phyloP scores from a whole-genome alignment of 192 early-diverging fungal genomes.

The Podila clonocystis region DNA sequence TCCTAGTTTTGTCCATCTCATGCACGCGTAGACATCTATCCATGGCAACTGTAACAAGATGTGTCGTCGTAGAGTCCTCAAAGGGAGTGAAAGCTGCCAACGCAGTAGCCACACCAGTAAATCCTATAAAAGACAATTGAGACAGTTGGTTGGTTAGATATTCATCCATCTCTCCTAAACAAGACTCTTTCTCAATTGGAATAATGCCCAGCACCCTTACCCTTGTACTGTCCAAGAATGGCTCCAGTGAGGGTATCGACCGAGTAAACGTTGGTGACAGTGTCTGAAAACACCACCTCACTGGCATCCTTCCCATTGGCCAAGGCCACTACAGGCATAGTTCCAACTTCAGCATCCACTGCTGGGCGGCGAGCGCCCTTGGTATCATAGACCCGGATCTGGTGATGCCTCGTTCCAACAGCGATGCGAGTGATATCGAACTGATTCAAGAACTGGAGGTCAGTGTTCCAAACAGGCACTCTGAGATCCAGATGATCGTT shows the following conservation, averaged over 20 bases:
- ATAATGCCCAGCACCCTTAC: conserved; percentile 30
- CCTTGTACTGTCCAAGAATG: conserved; percentile 69
- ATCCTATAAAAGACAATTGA: conserved; percentile 30
- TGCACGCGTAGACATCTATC: conserved; percentile 85
- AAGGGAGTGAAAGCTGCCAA: conserved; percentile 35
- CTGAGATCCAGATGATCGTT: conserved; percentile 85
- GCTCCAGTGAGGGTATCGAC: conserved; percentile 69
- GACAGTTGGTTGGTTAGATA: background rate
- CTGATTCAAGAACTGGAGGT: conserved; percentile 76
- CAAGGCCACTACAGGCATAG: conserved; percentile 71
- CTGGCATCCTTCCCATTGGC: conserved; percentile 57
- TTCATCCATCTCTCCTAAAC: background rate
- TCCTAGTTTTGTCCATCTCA: conserved; percentile 63
- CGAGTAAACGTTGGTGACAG: conserved; percentile 66
- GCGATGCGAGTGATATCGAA: conserved; percentile 65
- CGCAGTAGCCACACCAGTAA: conserved; percentile 63
- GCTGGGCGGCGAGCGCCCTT: conserved; percentile 74
- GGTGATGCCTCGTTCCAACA: conserved; percentile 75
- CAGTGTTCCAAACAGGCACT: conserved; percentile 90
- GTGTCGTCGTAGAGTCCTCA: conserved; percentile 21
- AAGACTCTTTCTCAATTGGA: background rate
- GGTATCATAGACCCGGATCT: conserved; percentile 89
- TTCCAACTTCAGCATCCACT: conserved; percentile 71
- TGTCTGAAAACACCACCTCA: conserved; percentile 74
- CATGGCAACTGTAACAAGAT: conserved; percentile 71